Evolutionary conservation across 2,329 filamentous ascomycete species (phyloP).

Genomic region (Ilyonectria sp.): DNA sequence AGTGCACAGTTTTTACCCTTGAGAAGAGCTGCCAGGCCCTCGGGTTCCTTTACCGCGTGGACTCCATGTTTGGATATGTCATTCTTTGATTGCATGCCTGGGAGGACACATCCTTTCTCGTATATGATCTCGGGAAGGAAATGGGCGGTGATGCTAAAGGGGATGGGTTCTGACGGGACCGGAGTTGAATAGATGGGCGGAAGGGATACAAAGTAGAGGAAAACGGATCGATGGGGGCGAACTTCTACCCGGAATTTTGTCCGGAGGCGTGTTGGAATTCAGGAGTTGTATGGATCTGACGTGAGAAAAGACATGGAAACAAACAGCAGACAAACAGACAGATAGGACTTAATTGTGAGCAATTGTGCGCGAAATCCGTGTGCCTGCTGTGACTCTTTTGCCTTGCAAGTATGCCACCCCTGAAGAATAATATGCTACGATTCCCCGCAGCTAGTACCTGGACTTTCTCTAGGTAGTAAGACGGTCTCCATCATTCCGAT

Average conservation of each 20-base stretch:
- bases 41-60: neutral
- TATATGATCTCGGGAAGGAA: neutral
- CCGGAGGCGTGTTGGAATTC: neutral
- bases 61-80: neutral
- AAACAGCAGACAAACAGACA: constrained; percentile 8
- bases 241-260: constrained; percentile 3
- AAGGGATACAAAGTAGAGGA: neutral
- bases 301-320: constrained; percentile 3
- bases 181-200: neutral
- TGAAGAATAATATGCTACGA: neutral
- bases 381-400: neutral
- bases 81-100: neutral
- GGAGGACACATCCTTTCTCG: neutral
- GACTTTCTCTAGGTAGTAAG: neutral
- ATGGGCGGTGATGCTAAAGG: neutral
- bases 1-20: neutral
- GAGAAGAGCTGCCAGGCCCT: neutral
- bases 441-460: neutral
- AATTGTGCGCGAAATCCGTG: constrained; percentile 11
- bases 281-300: neutral
- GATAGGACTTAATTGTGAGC: constrained; percentile 23
- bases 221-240: neutral
- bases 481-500: neutral
- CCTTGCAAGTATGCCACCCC: neutral
- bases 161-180: neutral